phyloP scores from a whole-genome alignment of 192 early-diverging fungal genomes.

The Podila epigama region DNA sequence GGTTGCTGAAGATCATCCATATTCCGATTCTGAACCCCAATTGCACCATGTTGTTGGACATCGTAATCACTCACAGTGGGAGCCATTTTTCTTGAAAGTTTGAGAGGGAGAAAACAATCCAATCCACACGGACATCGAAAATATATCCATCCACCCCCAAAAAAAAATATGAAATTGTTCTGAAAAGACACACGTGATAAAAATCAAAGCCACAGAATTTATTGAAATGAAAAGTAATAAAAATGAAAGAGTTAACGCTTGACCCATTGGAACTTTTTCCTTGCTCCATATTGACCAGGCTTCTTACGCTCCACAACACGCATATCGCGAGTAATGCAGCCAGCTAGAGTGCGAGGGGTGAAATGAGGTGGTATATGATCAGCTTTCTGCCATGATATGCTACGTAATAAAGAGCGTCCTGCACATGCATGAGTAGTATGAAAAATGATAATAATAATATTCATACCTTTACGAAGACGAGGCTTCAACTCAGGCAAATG shows the following conservation, averaged over 20 bases:
- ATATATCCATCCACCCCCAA: neutral
- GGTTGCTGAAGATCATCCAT: neutral
- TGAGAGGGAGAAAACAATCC: conserved; percentile 14
- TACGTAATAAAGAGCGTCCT: neutral
- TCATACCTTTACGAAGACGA: conserved; percentile 59
- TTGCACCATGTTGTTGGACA: neutral
- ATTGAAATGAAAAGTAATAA: too few relatives aligned
- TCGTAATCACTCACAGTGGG: conserved; percentile 46
- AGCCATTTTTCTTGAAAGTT: conserved; percentile 51
- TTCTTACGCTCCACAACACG: conserved; percentile 95
- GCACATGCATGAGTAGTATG: neutral
- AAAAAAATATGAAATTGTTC: neutral
- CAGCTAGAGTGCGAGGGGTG: conserved; percentile 46
- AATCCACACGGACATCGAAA: neutral
- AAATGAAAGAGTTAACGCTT: conserved; percentile 38
- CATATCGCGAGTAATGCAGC: conserved; percentile 67
- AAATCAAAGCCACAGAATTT: too few relatives aligned
- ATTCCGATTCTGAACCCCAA: neutral
- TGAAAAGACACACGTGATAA: neutral
- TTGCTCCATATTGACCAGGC: conserved; percentile 93
- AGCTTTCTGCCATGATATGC: neutral
- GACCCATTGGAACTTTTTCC: conserved; percentile 67
- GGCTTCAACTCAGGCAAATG: conserved; percentile 68
- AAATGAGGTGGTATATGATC: neutral
- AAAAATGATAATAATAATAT: neutral